Evolutionary conservation across 495 filamentous ascomycete species (phyloP).

Genomic region (Aspergillus steynii): DNA sequence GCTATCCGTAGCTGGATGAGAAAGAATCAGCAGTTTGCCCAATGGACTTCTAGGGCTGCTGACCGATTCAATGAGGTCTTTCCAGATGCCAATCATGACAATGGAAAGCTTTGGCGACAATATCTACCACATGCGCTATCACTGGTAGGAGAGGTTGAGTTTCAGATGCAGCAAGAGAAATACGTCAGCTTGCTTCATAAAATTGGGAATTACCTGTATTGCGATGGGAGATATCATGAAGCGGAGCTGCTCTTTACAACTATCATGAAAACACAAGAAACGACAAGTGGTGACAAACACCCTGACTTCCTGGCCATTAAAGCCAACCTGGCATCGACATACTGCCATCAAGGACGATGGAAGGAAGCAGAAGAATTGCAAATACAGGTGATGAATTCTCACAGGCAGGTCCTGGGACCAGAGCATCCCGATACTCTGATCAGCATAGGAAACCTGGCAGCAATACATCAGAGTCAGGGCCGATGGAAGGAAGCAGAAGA

Average conservation of each 20-base stretch:
- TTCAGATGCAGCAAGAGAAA: slow-evolving; percentile 2
- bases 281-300: slow-evolving; percentile 22
- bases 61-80: slow-evolving; percentile 8
- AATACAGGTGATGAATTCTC: slow-evolving; percentile 16
- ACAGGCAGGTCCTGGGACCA: slow-evolving; percentile 11
- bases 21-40: slow-evolving; percentile 5
- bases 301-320: slow-evolving; percentile 36
- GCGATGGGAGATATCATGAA: slow-evolving; percentile 26
- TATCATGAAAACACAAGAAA: too few species aligned
- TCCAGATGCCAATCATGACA: slow-evolving; percentile 9
- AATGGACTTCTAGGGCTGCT: background rate
- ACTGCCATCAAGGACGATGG: slow-evolving; percentile 21
- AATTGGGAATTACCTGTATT: slow-evolving; percentile 4
- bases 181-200: background rate
- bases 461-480: slow-evolving; percentile 31
- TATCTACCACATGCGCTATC: slow-evolving; percentile 15
- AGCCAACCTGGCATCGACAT: slow-evolving; percentile 13
- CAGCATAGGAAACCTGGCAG: slow-evolving; percentile 29
- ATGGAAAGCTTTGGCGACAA: slow-evolving; percentile 14
- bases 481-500: slow-evolving; percentile 38
- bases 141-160: slow-evolving; percentile 6
- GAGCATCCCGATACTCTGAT: slow-evolving; percentile 26
- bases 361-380: slow-evolving; percentile 32
- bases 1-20: slow-evolving; percentile 19
- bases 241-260: slow-evolving; percentile 16